Evolutionary conservation across 495 filamentous ascomycete genomes (phyloP).

Genomic region (Opeltia flavorubescens): DNA sequence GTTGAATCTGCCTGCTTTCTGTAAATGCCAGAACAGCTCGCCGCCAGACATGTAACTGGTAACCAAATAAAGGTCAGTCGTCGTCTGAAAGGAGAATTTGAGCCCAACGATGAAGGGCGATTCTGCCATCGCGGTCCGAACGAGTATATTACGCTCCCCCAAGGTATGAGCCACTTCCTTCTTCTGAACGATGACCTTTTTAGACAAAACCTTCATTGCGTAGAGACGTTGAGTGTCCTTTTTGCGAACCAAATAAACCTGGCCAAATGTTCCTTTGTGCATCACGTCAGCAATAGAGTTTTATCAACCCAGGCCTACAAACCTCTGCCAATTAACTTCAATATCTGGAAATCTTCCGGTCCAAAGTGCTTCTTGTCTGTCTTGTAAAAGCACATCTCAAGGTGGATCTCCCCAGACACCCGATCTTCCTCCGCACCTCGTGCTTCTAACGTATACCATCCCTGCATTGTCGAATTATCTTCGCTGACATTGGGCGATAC

Average conservation of each 20-base stretch:
- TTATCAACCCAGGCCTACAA: background rate
- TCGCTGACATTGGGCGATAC: constrained; percentile 54
- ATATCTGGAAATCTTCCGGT: constrained; percentile 89
- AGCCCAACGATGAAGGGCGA: constrained; percentile 96
- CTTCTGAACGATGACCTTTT: constrained; percentile 99
- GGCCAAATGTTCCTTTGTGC: constrained; percentile 70
- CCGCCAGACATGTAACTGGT: constrained; percentile 99
- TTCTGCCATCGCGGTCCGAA: constrained; percentile 86
- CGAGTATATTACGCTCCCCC: constrained; percentile 91
- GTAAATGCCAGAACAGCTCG: constrained; percentile 96
- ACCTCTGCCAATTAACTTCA: constrained; percentile 94
- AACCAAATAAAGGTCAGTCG: constrained; percentile 89
- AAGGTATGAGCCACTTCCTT: constrained; percentile 97
- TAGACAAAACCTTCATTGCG: constrained; percentile 97
- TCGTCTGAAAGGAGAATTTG: constrained; percentile 98
- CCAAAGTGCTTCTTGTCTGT: constrained; percentile 89
- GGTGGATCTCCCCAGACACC: constrained; percentile 81
- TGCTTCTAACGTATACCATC: constrained; percentile 70
- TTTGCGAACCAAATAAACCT: constrained; percentile 98
- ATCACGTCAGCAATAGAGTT: constrained; percentile 4
- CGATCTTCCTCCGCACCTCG: constrained; percentile 49
- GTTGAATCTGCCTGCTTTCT: constrained; percentile 92
- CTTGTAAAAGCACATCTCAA: constrained; percentile 74
- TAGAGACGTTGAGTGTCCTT: constrained; percentile 93
- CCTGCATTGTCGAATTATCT: constrained; percentile 55